Percentiles rank a stretch among this genome's conserved stretches.
Evolutionary conservation across 345 rosid species (phyloP).

Genomic region (Pugionium cornutum): DNA sequence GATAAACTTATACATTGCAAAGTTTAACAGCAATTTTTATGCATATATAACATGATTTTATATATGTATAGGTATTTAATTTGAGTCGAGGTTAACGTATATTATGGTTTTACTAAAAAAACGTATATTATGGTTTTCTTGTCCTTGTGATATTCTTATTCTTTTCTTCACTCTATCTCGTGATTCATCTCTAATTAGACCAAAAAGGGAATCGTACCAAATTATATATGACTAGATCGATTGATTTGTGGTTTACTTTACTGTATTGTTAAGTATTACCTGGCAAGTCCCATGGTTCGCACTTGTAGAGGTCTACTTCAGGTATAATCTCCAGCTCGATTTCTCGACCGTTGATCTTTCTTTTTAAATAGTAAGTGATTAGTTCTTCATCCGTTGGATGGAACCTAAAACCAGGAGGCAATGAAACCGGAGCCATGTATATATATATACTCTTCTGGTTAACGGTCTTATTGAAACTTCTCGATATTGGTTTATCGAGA

Average conservation of each 20-base stretch:
- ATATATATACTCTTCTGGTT: not conserved
- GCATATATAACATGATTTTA: not conserved
- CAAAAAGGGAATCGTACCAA: conserved; percentile 18
- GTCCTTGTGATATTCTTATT: conserved; percentile 31
- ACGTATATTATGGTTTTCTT: conserved; percentile 24
- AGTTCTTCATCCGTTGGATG: conserved; percentile 86
- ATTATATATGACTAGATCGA: not conserved
- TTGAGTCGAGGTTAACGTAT: conserved; percentile 12
- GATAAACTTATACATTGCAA: not conserved
- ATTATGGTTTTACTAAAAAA: conserved; percentile 6
- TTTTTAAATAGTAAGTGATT: conserved; percentile 66
- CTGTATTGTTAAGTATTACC: conserved; percentile 38
- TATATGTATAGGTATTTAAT: not conserved
- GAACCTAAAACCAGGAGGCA: conserved; percentile 83
- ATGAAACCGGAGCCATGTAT: conserved; percentile 62
- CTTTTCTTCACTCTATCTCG: conserved; percentile 29
- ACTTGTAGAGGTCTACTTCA: conserved; percentile 81
- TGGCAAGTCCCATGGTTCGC: conserved; percentile 90
- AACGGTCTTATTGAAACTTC: not conserved
- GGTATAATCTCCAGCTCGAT: conserved; percentile 72
- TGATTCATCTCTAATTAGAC: conserved; percentile 10
- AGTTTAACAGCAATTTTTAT: not conserved
- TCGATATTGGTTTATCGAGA: not conserved
- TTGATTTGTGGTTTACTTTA: not conserved
- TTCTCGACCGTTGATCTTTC: conserved; percentile 66